Conservation (phyloP, 2,329 filamentous ascomycete species). For the Fonsecaea monophora region DNA sequence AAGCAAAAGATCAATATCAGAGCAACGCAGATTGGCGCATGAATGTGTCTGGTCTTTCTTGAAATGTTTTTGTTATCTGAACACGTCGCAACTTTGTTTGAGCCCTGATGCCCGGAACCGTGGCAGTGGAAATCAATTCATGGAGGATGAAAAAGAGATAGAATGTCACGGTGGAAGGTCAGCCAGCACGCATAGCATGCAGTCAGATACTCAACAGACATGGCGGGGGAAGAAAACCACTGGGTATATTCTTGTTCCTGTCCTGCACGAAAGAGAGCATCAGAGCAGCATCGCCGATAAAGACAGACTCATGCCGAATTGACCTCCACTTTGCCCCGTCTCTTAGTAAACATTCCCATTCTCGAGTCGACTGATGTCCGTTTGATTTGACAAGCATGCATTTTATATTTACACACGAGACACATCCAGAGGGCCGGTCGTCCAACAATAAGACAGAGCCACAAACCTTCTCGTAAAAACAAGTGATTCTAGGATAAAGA, state of each 20-base stretch:
- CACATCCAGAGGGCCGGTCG: constrained; percentile 3
- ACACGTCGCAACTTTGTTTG: background rate
- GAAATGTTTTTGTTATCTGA: background rate
- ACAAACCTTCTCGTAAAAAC: background rate
- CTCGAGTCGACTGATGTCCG: background rate
- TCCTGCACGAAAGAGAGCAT: background rate
- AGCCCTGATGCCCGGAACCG: background rate
- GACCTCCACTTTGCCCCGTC: background rate
- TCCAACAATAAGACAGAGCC: background rate
- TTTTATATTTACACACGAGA: constrained; percentile 10
- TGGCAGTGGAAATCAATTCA: background rate
- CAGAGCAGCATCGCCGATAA: background rate
- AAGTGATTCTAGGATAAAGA: background rate
- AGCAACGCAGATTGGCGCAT: background rate
- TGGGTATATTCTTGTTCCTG: too few species aligned
- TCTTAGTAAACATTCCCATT: background rate
- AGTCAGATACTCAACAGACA: background rate
- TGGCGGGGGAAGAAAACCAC: background rate
- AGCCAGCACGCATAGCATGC: background rate
- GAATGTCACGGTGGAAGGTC: background rate
- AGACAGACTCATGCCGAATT: background rate
- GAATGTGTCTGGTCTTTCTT: background rate
- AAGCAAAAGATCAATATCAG: background rate
- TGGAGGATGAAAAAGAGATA: background rate
- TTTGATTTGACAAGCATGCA: constrained; percentile 8